Conservation (phyloP, 1,139 yeast species). For the Blastobotrys persicus region DNA sequence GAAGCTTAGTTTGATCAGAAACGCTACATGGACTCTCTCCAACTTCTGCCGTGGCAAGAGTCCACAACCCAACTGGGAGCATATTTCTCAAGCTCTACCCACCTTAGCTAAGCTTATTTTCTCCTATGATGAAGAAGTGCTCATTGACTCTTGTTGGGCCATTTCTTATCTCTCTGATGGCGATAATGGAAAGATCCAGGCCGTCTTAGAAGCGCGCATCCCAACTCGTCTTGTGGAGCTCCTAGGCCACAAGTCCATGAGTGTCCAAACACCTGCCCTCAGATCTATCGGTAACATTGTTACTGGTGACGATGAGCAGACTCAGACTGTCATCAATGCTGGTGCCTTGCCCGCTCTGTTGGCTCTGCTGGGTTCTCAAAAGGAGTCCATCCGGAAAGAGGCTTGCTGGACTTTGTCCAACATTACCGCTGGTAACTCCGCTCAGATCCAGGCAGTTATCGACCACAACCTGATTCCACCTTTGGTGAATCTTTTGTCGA, state of each 20-base stretch:
- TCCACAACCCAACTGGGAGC: slow-evolving; percentile 94
- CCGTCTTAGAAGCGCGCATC: slow-evolving; percentile 93
- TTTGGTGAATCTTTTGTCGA: slow-evolving; percentile 71
- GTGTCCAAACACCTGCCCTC: slow-evolving; percentile 94
- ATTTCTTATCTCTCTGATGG: slow-evolving; percentile 94
- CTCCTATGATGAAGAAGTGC: slow-evolving; percentile 86
- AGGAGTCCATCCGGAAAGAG: slow-evolving; percentile 92
- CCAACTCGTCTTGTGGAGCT: slow-evolving; percentile 93
- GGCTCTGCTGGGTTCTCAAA: slow-evolving; percentile 75
- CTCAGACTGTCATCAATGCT: slow-evolving; percentile 90
- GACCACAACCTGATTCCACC: slow-evolving; percentile 94
- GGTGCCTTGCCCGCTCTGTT: slow-evolving; percentile 87
- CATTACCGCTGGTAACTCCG: slow-evolving; percentile 94
- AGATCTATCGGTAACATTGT: slow-evolving; percentile 98
- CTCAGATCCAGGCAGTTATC: slow-evolving; percentile 94
- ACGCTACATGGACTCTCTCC: slow-evolving; percentile 97
- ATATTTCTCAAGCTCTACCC: slow-evolving; percentile 85
- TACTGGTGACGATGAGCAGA: slow-evolving; percentile 93
- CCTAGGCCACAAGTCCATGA: slow-evolving; percentile 74
- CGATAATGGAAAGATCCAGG: slow-evolving; percentile 87
- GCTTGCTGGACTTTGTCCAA: slow-evolving; percentile 99
- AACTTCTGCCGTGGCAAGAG: slow-evolving; percentile 94
- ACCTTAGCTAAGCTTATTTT: slow-evolving; percentile 87
- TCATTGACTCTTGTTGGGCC: slow-evolving; percentile 99
- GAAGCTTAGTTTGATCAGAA: slow-evolving; percentile 77